phyloP scores from a whole-genome alignment of 2,329 filamentous ascomycete genomes.

The Xylariaceae sp. region DNA sequence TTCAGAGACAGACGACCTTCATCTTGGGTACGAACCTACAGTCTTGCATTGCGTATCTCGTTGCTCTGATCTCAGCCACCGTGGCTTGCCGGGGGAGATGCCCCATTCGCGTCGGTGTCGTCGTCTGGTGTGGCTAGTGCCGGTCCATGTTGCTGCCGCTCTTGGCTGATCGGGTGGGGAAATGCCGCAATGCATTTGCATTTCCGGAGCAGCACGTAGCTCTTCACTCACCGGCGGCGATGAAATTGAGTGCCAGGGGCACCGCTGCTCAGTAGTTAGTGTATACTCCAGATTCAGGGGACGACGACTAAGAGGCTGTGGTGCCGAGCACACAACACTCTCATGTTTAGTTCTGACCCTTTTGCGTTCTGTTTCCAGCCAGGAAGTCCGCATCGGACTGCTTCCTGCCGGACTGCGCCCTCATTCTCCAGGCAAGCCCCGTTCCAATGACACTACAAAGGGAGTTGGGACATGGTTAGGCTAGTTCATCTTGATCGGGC shows the following conservation, averaged over 20 bases:
- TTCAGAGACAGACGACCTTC: conserved; percentile 31
- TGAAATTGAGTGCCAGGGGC: conserved; percentile 81
- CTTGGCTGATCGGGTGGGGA: conserved; percentile 41
- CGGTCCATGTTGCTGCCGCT: conserved; percentile 54
- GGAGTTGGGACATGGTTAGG: conserved; percentile 8
- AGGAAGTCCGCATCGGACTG: conserved; percentile 70
- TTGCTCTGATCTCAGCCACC: conserved; percentile 23
- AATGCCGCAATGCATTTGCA: conserved; percentile 31
- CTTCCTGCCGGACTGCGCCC: conserved; percentile 55
- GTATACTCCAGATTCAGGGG: neutral
- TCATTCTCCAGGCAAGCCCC: conserved; percentile 53
- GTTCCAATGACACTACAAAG: conserved; percentile 58
- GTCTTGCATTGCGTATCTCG: conserved; percentile 31
- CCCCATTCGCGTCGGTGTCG: neutral
- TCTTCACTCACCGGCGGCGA: conserved; percentile 80
- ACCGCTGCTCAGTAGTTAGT: conserved; percentile 54
- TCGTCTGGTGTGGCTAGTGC: conserved; percentile 2
- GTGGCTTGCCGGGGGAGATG: conserved; percentile 1
- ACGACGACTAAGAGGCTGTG: conserved; percentile 14
- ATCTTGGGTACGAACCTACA: conserved; percentile 45
- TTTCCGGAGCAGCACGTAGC: conserved; percentile 27
- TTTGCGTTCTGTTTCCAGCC: conserved; percentile 75
- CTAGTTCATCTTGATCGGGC: neutral
- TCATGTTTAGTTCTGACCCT: conserved; percentile 55
- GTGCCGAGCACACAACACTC: conserved; percentile 16